A percentile compares a stretch with the other conserved stretches of the same genome.
Evolutionary conservation across 371 early-diverging fungal genomes (phyloP).

Genomic region (Rhizopus delemar): DNA sequence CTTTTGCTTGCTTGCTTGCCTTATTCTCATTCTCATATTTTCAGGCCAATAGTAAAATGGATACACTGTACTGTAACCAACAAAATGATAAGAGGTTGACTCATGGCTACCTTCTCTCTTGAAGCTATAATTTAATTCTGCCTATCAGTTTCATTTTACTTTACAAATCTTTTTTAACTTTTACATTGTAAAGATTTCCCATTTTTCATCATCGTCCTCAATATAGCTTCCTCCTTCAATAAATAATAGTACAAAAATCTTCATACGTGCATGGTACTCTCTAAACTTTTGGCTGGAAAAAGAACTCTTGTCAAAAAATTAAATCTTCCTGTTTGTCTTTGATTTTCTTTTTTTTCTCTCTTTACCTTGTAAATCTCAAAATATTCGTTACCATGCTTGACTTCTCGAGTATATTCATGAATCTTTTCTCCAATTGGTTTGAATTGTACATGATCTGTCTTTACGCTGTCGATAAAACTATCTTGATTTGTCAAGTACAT

Average conservation of each 20-base stretch:
- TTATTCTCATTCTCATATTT: constrained; percentile 76
- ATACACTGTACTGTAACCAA: constrained; percentile 82
- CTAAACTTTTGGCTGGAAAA: constrained; percentile 64
- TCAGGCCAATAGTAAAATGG: constrained; percentile 84
- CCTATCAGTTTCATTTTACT: no score
- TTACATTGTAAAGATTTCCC: constrained; percentile 78
- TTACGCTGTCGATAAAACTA: constrained; percentile 62
- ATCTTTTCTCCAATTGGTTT: constrained; percentile 73
- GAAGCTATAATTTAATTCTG: constrained; percentile 20
- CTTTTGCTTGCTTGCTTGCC: constrained; percentile 38
- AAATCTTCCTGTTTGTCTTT: neutral
- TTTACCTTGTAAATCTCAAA: constrained; percentile 80
- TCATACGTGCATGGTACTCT: constrained; percentile 78
- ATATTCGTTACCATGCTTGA: constrained; percentile 39
- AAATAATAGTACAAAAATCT: constrained; percentile 76
- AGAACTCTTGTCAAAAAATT: constrained; percentile 9
- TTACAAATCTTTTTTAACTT: constrained; percentile 4
- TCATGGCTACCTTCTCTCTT: constrained; percentile 28
- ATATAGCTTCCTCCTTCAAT: constrained; percentile 92
- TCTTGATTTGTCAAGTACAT: constrained; percentile 58
- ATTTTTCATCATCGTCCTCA: constrained; percentile 80
- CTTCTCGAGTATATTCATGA: constrained; percentile 59
- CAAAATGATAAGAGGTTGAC: constrained; percentile 60
- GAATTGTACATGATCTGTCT: constrained; percentile 61
- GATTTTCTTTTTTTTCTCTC: neutral